Conservation (phyloP, 441 rosid genomes). For the Bocquillonia castaneifolia region DNA sequence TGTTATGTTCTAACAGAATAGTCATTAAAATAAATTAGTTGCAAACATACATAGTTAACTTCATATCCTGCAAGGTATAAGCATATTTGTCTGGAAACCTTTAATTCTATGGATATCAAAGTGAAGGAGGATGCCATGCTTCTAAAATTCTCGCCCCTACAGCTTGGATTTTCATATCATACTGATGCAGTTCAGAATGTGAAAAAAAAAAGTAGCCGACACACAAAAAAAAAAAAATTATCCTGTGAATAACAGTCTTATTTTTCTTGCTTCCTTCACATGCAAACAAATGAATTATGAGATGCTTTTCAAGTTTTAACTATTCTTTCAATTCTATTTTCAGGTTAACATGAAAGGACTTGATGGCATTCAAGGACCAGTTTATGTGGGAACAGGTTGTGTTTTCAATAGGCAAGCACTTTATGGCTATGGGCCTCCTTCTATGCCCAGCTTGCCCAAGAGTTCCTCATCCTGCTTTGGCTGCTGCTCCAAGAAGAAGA, state of each 20-base stretch:
- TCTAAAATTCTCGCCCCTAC: too few species aligned
- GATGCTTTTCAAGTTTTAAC: conserved; percentile 8
- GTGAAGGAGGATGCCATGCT: too few species aligned
- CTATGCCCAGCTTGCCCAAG: conserved; percentile 56
- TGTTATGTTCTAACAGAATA: not conserved
- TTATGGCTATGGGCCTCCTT: conserved; percentile 84
- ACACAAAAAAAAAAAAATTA: too few species aligned
- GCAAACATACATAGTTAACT: too few species aligned
- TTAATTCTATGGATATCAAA: too few species aligned
- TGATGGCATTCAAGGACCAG: conserved; percentile 96
- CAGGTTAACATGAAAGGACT: conserved; percentile 97
- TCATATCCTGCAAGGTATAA: too few species aligned
- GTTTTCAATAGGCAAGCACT: conserved; percentile 93
- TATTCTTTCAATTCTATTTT: conserved; percentile 16
- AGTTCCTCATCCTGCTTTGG: conserved; percentile 57
- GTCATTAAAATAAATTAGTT: not conserved
- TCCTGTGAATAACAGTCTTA: too few species aligned
- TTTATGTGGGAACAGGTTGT: conserved; percentile 90
- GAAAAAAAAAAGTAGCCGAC: too few species aligned
- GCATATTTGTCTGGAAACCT: too few species aligned
- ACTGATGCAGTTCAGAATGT: too few species aligned
- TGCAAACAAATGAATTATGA: not conserved
- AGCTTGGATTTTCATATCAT: too few species aligned
- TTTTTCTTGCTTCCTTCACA: too few species aligned
- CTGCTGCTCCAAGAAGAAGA: conserved; percentile 60